Evolutionary conservation across 2,329 filamentous ascomycete species (phyloP), one percentile per base, ranked within the genome.

Genomic region (Colletotrichum somersetense): DNA sequence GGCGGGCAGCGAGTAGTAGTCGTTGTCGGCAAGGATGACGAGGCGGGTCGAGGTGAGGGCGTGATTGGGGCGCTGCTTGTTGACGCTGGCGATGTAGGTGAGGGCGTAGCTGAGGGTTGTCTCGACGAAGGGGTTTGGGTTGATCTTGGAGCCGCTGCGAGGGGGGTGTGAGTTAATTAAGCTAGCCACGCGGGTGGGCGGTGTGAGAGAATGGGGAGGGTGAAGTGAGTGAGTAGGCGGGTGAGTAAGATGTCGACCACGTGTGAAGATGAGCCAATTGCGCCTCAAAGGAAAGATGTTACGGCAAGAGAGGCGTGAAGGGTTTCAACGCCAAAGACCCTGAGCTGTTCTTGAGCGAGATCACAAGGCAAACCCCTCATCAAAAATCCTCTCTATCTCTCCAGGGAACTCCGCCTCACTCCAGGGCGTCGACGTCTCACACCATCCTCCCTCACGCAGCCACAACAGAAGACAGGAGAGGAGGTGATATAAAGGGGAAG

Each of bases 11-110:
- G 96, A 98, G 85, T 98, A 99, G 88, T 99, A 99, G 84, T 97
- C 94, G 79, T 96, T 95, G 83, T 98, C 95, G 72, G 96, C 96
- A 46, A 98, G 89, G 80, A 99, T 96, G 73, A 93, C 95, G 80
- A 98, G 89, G 18, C 90, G 90, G 40, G 92, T 84, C 5, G 95
- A 89, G 18, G 87, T 87, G 78, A 96, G 90, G 78, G 83, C 88
- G 76, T 83, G 81, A 48, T 78, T 76, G 7, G 83, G 77, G 55
- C 78, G 78, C 63, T 82, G 79, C 73, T 77, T 74, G 76, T 82
- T 77, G 74, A 85, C 73, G 62, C 81, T 80, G 80, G 86, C 81
- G 83, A 94, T 91, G 83, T 97, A 98, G 67, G 92, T 96, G 77
- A 98, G 88, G 67, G 90, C 93, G 84, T 97, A 98, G 82, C 88